These are phyloP conservation scores for Microdochium trichocladiopsis DNA, from an alignment of 2,329 filamentous ascomycete species.

Conservation along the genomic window DNA sequence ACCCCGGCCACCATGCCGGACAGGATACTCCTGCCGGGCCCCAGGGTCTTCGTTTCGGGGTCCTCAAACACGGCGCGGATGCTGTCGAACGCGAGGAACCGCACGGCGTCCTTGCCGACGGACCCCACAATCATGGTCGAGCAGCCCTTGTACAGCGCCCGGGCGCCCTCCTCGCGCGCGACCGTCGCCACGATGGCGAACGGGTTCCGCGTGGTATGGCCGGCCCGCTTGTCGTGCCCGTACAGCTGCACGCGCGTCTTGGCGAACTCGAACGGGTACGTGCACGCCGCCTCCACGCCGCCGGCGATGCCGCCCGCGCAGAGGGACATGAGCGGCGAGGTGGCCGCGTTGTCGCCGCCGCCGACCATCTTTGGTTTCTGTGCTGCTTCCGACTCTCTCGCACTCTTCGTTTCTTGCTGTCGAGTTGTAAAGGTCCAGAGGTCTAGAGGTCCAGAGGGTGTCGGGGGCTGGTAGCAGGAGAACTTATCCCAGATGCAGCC, in stretches of 20 bases:
- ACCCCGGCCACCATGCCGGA: conserved; percentile 54
- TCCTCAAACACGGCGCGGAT: conserved; percentile 49
- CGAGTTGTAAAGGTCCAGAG: too few species aligned
- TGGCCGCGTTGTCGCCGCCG: neutral
- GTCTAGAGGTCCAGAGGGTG: too few species aligned
- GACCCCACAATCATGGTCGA: conserved; percentile 47
- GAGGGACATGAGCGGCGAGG: conserved; percentile 17
- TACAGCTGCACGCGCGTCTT: conserved; percentile 54
- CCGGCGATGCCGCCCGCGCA: conserved; percentile 22
- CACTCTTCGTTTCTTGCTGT: too few species aligned
- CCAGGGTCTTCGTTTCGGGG: conserved; percentile 43
- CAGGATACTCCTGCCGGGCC: conserved; percentile 43
- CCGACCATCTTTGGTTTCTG: neutral
- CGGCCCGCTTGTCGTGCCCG: conserved; percentile 28
- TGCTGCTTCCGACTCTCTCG: too few species aligned
- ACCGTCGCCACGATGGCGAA: conserved; percentile 47
- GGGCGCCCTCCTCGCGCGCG: conserved; percentile 45
- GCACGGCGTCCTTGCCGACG: conserved; percentile 54
- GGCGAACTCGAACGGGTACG: conserved; percentile 57
- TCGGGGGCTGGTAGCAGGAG: too few species aligned
- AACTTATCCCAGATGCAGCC: too few species aligned
- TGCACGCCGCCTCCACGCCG: conserved; percentile 22
- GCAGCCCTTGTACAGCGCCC: conserved; percentile 54
- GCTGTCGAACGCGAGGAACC: conserved; percentile 56
- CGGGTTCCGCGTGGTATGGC: conserved; percentile 37